Percentiles rank a stretch among this genome's conserved stretches.
Conservation (phyloP, 768 basidiomycete species). For the Russula brevipes region DNA sequence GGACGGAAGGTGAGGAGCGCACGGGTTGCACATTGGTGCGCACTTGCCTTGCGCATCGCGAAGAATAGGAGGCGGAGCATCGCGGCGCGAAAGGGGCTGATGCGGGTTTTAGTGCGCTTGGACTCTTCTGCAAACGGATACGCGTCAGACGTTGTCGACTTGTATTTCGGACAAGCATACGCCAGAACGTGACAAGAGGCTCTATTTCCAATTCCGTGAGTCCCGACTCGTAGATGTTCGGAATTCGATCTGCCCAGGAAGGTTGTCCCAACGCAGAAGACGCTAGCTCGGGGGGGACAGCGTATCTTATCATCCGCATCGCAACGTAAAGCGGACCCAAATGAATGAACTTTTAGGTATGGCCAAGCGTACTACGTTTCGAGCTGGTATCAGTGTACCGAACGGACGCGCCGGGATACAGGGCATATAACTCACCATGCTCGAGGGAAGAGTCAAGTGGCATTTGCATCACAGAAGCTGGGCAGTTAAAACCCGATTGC, state of each 20-base stretch:
- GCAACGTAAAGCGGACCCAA: not conserved
- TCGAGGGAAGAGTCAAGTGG: not conserved
- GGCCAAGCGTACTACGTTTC: not conserved
- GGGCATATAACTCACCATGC: not conserved
- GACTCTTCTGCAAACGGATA: not conserved
- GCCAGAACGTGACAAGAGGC: not conserved
- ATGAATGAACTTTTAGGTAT: not conserved
- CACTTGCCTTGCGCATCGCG: not conserved
- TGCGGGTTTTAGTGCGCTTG: not conserved
- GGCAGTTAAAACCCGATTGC: not conserved
- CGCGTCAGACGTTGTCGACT: not conserved
- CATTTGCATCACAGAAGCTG: not conserved
- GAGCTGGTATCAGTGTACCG: not conserved
- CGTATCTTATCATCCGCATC: not conserved
- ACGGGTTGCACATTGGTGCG: not conserved
- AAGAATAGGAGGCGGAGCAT: not conserved
- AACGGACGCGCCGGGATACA: not conserved
- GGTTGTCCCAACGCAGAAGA: not conserved
- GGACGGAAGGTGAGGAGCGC: slow-evolving; percentile 1
- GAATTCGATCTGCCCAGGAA: not conserved
- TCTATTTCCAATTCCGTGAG: not conserved
- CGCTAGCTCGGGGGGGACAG: not conserved
- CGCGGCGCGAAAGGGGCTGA: not conserved
- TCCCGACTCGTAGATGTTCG: not conserved
- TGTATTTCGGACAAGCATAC: not conserved